Evolutionary conservation across 2,329 filamentous ascomycete species (phyloP), one percentile per base, ranked within the genome.

Genomic region (Arachnopeziza araneosa): DNA sequence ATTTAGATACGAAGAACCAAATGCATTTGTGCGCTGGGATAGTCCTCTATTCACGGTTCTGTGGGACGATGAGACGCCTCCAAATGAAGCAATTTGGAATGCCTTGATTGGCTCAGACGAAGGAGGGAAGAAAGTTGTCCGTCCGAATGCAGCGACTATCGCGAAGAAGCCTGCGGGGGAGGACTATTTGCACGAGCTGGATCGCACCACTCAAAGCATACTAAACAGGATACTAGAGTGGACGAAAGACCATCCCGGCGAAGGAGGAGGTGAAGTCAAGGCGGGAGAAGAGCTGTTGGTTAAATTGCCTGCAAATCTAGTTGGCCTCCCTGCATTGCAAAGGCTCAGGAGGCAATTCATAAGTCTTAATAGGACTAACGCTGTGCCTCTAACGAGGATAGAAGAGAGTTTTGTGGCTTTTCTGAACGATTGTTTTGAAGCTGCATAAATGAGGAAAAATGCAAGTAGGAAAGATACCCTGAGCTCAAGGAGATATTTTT

Each of bases 1-100:
- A 36, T 93, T 91, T 71, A 81, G 90, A 58, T 93, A 93, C 71
- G 90, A 96, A 74, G 90, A 96, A 75, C 90, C 91, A 17, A 95
- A 93, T 71, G 84, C 87, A 23, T 93, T 93, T 89, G 87, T 83
- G 1, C 79, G 90, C 51, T 96, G 91, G 91, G 90, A 96, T 72
- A 89, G 87, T 58, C 90, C 91, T 1, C 80, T 95, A 1, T 95
- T 93, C 74, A 88, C 88, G 3, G 80, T 95, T 0, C 81, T 91
- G 12, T 90, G 87, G 80, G 87, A 92, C 52, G 91, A 96, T 71
- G 82, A 82, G 59, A 80, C 80, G 60, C 81, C 81, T n/a, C 85
- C 85, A 1, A 88, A 85, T 63, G 83, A 87, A 54, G 79, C 81
- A 59, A 82, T 95, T 59, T 95, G 90, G 90, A 88, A 93, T 50